These are phyloP conservation scores for Candida peoriensis DNA, from an alignment of 805 yeast species.

Conservation along the genomic window DNA sequence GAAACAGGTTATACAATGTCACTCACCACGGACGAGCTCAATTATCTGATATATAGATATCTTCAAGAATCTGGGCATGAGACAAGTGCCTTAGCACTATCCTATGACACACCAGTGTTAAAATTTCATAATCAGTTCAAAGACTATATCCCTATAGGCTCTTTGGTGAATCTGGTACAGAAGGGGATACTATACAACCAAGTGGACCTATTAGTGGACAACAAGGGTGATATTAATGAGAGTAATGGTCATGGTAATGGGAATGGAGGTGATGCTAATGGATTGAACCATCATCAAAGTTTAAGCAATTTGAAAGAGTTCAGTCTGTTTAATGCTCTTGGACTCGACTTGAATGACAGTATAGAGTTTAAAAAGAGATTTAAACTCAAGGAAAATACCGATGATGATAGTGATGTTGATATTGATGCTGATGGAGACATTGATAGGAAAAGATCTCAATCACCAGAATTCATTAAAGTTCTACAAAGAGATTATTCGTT, in stretches of 20 bases:
- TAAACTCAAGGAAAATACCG: constrained; percentile 27
- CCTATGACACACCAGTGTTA: constrained; percentile 63
- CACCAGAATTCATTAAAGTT: constrained; percentile 28
- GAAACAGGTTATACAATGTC: constrained; percentile 46
- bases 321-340: constrained; percentile 51
- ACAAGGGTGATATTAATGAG: constrained; percentile 28
- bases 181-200: constrained; percentile 79
- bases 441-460: constrained; percentile 6
- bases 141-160: constrained; percentile 64
- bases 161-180: constrained; percentile 76
- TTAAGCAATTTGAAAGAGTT: constrained; percentile 29
- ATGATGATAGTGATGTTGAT: constrained; percentile 4
- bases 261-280: too few relatives aligned
- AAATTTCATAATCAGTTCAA: constrained; percentile 48
- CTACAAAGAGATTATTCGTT: constrained; percentile 35
- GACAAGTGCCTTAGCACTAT: constrained; percentile 73
- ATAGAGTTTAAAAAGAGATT: constrained; percentile 27
- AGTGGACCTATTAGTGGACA: constrained; percentile 51
- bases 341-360: constrained; percentile 35
- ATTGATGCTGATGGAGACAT: constrained; percentile 3
- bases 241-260: constrained; percentile 5
- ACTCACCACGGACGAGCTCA: constrained; percentile 74
- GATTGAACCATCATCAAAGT: too few relatives aligned
- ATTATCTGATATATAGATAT: constrained; percentile 90
- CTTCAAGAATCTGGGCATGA: constrained; percentile 80